Conservation (phyloP, 192 early-diverging fungal species). For the Coemansia sp. region DNA sequence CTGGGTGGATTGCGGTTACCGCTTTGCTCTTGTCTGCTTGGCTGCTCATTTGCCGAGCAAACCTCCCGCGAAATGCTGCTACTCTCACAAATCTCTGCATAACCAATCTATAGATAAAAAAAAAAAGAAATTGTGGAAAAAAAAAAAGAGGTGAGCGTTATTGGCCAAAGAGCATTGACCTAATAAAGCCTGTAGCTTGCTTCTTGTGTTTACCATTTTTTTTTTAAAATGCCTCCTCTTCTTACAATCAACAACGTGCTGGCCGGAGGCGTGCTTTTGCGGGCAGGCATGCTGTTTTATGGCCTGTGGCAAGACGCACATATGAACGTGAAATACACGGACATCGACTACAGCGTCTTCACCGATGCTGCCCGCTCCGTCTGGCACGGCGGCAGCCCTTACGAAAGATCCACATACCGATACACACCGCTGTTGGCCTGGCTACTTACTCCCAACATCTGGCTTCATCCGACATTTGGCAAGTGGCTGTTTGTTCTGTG, state of each 20-base stretch:
- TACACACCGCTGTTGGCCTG: constrained; percentile 96
- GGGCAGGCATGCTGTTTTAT: constrained; percentile 71
- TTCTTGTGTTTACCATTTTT: not conserved
- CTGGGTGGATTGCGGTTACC: constrained; percentile 34
- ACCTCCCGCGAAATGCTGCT: not conserved
- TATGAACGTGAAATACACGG: constrained; percentile 94
- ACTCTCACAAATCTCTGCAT: constrained; percentile 7
- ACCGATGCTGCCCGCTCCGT: constrained; percentile 88
- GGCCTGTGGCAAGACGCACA: constrained; percentile 86
- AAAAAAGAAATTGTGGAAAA: not conserved
- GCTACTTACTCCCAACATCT: constrained; percentile 81
- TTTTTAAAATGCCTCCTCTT: constrained; percentile 13
- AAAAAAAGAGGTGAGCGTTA: no score
- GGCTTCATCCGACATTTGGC: constrained; percentile 72
- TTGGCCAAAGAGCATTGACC: no score
- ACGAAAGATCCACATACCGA: constrained; percentile 88
- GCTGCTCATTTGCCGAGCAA: constrained; percentile 7
- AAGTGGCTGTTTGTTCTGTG: constrained; percentile 88
- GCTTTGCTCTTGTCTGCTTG: not conserved
- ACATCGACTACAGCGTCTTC: constrained; percentile 97
- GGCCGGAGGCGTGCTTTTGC: constrained; percentile 53
- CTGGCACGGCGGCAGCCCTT: constrained; percentile 71
- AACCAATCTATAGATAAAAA: not conserved
- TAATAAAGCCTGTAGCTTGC: no score
- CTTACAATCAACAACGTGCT: constrained; percentile 36